Conservation (phyloP, 495 filamentous ascomycete species). For the Parachaetomium inaequale region DNA sequence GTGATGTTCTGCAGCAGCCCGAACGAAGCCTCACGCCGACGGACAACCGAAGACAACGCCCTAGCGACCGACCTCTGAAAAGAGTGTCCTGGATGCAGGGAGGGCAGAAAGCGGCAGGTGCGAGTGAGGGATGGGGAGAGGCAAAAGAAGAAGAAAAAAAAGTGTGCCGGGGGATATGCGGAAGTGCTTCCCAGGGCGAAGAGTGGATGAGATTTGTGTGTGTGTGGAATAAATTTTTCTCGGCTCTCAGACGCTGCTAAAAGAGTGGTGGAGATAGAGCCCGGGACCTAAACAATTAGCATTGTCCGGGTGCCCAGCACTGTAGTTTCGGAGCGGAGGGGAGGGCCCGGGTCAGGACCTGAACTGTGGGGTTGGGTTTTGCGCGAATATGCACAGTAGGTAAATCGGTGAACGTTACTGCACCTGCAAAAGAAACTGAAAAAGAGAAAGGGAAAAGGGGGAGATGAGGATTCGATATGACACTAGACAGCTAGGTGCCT, state of each 20-base stretch:
- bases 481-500: background rate
- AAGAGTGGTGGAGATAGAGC: conserved; percentile 33
- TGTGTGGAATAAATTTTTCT: conserved; percentile 39
- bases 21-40: conserved; percentile 17
- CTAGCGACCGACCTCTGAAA: conserved; percentile 21
- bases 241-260: conserved; percentile 25
- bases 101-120: conserved; percentile 12
- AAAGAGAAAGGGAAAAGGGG: background rate
- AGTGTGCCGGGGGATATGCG: conserved; percentile 23
- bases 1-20: conserved; percentile 15
- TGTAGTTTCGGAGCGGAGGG: conserved; percentile 1
- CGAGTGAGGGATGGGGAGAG: conserved; percentile 17
- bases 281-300: conserved; percentile 27
- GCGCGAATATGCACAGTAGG: conserved; percentile 38
- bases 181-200: conserved; percentile 27
- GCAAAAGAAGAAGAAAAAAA: conserved; percentile 18
- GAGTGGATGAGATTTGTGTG: conserved; percentile 36
- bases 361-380: conserved; percentile 28
- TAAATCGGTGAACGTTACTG: conserved; percentile 4
- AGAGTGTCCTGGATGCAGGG: conserved; percentile 17
- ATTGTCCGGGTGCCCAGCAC: conserved; percentile 7
- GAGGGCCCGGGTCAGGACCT: conserved; percentile 10
- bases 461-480: background rate
- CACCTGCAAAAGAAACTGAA: background rate
- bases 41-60: conserved; percentile 22